Conservation (phyloP, 805 yeast genomes). For the Metschnikowia lachancei region DNA sequence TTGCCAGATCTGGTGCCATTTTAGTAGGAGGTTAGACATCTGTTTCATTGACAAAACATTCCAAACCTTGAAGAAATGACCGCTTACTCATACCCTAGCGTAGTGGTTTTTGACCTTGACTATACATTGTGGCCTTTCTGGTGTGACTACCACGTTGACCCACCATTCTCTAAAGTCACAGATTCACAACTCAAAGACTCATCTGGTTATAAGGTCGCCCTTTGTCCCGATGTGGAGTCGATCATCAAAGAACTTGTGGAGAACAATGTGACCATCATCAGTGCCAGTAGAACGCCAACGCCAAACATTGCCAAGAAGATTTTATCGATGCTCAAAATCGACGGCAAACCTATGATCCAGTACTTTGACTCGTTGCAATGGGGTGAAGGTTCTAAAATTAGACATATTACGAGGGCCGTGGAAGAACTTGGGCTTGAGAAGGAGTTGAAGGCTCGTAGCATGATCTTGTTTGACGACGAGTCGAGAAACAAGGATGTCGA, state of each 20-base stretch:
- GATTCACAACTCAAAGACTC: slow-evolving; percentile 47
- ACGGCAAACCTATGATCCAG: slow-evolving; percentile 49
- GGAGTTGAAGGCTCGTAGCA: slow-evolving; percentile 43
- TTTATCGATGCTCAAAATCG: slow-evolving; percentile 51
- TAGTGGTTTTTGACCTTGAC: slow-evolving; percentile 72
- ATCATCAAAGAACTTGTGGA: slow-evolving; percentile 53
- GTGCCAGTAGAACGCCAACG: slow-evolving; percentile 78
- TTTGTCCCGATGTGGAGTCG: slow-evolving; percentile 66
- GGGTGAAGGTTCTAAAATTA: slow-evolving; percentile 62
- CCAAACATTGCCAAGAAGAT: slow-evolving; percentile 74
- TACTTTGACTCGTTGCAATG: slow-evolving; percentile 62
- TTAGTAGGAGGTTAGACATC: too few species aligned
- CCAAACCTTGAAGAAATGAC: background rate
- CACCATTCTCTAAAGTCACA: slow-evolving; percentile 39
- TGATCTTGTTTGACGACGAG: slow-evolving; percentile 75
- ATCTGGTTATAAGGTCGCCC: slow-evolving; percentile 51
- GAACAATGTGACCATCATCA: slow-evolving; percentile 51
- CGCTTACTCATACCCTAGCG: slow-evolving; percentile 30
- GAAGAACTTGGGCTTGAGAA: slow-evolving; percentile 44
- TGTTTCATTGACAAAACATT: too few species aligned
- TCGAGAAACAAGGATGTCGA: slow-evolving; percentile 73
- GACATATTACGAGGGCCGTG: slow-evolving; percentile 53
- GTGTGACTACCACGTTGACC: slow-evolving; percentile 72
- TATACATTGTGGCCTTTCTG: slow-evolving; percentile 81
- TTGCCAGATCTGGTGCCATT: background rate